Base-by-base conservation (phyloP, 306 rosid species). In the Vachellia pachyceras region DNA sequence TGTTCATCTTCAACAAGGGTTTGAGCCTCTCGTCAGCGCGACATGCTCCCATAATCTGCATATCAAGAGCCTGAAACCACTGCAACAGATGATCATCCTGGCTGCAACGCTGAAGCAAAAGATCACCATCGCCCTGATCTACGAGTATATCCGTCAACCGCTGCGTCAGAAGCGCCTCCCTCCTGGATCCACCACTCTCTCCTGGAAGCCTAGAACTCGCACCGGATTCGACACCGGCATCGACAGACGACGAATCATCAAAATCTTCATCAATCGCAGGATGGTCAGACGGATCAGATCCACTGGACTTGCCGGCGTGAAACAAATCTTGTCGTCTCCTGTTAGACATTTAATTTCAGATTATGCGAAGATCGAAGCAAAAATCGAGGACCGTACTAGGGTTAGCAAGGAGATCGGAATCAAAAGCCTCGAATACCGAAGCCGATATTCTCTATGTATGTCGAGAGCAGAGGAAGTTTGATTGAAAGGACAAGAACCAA, bases 41-140 rank as follows among this genome's bases (percentile, higher is more conserved):
- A 83, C 99, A 96, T 10, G 99, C 99, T 3, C 99, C 98, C 86
- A 90, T 83, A 36, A 93, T 90, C 83, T 96, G 99, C 93, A 90
- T 79, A 77, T 96, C 96, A 33, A 96, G 92, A 79, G 98, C 98
- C 88, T 90, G 97, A 5, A 96, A 88, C 94, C 98, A 96, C 85
- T 79, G 90, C 80, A 96, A 46, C 74, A 93, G 82, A 46, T 90
- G 81, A 49, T 88, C 97, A 23, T 87, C 99, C 22, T 97, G 78
- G 69, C 92, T 84, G 54, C 79, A 91, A 57, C 78, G 90, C 85
- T 93, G 97, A 44, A 93, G 90, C 92, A 93, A 86, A 85, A 95
- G 92, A 90, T 95, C 99, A 18, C 96, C 94, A 54, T 90, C 97
- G 1, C 88, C 82, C 74, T 90, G 91, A 0, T 88, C 97, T 17